These are phyloP conservation scores for Quercus aquifolioides DNA, from an alignment of 306 rosid genomes.

Conservation along the genomic window DNA sequence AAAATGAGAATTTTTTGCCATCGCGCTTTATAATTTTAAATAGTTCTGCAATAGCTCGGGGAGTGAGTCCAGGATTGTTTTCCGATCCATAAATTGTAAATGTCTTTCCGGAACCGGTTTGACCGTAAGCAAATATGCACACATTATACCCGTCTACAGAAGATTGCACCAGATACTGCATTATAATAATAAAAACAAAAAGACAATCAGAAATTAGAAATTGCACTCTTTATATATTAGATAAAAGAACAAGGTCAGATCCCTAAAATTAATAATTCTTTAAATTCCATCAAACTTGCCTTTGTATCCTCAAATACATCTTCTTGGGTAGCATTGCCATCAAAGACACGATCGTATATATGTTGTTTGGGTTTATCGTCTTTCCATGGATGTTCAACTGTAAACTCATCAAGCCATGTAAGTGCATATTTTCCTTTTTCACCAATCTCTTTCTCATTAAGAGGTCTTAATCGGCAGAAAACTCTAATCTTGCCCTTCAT, in stretches of 20 bases:
- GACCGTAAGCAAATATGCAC: conserved; percentile 94
- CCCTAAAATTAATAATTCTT: background rate
- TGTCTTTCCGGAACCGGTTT: conserved; percentile 95
- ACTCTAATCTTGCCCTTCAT: conserved; percentile 99
- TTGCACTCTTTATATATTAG: background rate
- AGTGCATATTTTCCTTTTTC: conserved; percentile 50
- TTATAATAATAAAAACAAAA: conserved; percentile 1
- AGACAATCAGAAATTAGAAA: background rate
- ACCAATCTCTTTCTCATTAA: conserved; percentile 62
- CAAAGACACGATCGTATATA: conserved; percentile 77
- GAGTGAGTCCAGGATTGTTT: conserved; percentile 76
- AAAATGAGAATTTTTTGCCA: conserved; percentile 69
- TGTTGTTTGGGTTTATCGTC: conserved; percentile 81
- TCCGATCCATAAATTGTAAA: conserved; percentile 84
- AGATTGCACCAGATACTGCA: conserved; percentile 94
- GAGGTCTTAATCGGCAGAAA: conserved; percentile 83
- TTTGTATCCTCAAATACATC: conserved; percentile 91
- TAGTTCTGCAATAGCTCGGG: conserved; percentile 72
- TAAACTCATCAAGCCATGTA: conserved; percentile 66
- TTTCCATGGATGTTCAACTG: conserved; percentile 89
- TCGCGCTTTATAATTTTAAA: conserved; percentile 69
- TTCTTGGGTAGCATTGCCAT: conserved; percentile 68
- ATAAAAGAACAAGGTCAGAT: background rate
- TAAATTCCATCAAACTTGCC: conserved; percentile 47
- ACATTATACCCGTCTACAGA: conserved; percentile 89